Evolutionary conservation across 345 rosid species (phyloP).

Genomic region (Euphorbia pulcherrima): DNA sequence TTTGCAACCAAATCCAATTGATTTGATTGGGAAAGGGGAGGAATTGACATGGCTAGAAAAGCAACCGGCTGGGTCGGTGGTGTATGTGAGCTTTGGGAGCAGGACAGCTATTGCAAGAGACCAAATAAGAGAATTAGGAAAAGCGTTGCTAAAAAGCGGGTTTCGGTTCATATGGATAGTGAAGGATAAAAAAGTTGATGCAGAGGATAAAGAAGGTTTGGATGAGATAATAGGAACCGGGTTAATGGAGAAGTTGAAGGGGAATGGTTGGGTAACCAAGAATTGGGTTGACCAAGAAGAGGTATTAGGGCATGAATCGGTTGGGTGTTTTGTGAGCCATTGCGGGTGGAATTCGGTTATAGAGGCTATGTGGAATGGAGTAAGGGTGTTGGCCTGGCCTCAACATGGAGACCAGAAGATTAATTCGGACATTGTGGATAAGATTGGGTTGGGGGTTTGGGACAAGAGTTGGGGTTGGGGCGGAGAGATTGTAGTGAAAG

Average conservation of each 20-base stretch:
- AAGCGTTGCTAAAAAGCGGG: constrained; percentile 21
- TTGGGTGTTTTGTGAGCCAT: constrained; percentile 27
- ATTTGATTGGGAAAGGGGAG: constrained; percentile 13
- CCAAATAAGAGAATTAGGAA: constrained; percentile 28
- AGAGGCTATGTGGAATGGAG: constrained; percentile 21
- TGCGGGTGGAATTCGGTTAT: constrained; percentile 35
- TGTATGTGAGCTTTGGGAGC: constrained; percentile 34
- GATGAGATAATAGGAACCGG: constrained; percentile 13
- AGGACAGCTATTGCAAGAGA: constrained; percentile 29
- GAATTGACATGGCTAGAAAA: constrained; percentile 22
- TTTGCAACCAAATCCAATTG: constrained; percentile 19
- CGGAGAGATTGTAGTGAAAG: constrained; percentile 12
- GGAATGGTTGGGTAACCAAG: constrained; percentile 21
- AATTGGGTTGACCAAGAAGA: constrained; percentile 24
- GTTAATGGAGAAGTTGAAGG: constrained; percentile 10
- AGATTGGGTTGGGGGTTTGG: constrained; percentile 24
- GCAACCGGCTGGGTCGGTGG: constrained; percentile 22
- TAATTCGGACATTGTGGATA: constrained; percentile 27
- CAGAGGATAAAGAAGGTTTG: constrained; percentile 17
- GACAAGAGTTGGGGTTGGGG: constrained; percentile 27
- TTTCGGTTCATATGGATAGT: constrained; percentile 20
- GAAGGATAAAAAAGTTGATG: constrained; percentile 26
- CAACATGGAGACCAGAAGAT: constrained; percentile 30
- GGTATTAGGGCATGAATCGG: constrained; percentile 15
- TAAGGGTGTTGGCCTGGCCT: constrained; percentile 29